Evolutionary conservation across 2,329 filamentous ascomycete species (phyloP).

Genomic region (Exophiala mesophila): DNA sequence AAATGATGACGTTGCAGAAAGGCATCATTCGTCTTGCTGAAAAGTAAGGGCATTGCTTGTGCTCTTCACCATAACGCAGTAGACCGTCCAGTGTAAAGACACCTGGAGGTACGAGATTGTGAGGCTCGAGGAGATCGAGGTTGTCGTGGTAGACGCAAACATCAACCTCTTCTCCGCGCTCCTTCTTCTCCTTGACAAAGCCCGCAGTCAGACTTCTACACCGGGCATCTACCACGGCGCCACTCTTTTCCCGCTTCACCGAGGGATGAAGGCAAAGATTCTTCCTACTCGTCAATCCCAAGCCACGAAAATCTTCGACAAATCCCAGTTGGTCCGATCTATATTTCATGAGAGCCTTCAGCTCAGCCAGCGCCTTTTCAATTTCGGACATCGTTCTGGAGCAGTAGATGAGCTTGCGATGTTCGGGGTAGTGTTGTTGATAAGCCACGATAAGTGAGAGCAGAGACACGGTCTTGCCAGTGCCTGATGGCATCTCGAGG

Average conservation of each 20-base stretch:
- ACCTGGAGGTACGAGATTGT: conserved; percentile 89
- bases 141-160: conserved; percentile 97
- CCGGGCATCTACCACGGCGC: conserved; percentile 86
- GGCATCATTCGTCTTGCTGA: conserved; percentile 97
- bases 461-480: conserved; percentile 93
- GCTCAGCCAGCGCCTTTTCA: conserved; percentile 88
- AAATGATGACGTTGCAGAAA: conserved; percentile 99
- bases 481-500: conserved; percentile 97
- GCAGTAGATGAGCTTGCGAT: conserved; percentile 96
- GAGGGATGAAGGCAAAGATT: conserved; percentile 95
- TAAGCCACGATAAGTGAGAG: conserved; percentile 95
- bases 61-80: conserved; percentile 81
- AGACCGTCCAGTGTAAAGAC: conserved; percentile 94
- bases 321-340: conserved; percentile 81
- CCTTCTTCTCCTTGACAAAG: conserved; percentile 97
- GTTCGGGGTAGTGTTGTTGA: conserved; percentile 87
- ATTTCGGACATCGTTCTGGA: conserved; percentile 99
- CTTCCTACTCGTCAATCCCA: conserved; percentile 93
- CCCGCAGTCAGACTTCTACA: conserved; percentile 93
- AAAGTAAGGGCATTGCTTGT: conserved; percentile 98
- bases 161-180: conserved; percentile 88
- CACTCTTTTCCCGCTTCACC: conserved; percentile 94
- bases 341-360: conserved; percentile 93
- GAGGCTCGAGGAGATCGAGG: conserved; percentile 86
- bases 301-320: conserved; percentile 85